Evolutionary conservation across 164 flowering plant species (phyloP).

Genomic region (grape (Vitis vinifera)): DNA sequence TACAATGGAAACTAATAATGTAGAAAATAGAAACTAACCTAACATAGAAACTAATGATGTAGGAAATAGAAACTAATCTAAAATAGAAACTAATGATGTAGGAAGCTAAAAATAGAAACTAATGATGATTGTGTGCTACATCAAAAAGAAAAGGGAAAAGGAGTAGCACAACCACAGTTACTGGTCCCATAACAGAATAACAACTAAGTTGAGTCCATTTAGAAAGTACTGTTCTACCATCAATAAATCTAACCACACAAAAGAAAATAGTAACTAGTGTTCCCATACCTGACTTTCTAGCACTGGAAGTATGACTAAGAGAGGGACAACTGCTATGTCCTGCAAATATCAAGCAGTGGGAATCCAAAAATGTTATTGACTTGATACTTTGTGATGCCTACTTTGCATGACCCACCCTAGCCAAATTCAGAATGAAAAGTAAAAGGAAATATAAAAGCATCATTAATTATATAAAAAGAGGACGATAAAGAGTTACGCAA

Average conservation of each 20-base stretch:
- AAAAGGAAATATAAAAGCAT: conserved; percentile 12
- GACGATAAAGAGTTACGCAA: background rate
- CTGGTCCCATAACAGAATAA: background rate
- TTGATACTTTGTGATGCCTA: conserved; percentile 17
- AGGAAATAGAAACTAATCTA: no score
- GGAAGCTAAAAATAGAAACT: no score
- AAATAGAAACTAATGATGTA: no score
- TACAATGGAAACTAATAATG: no score
- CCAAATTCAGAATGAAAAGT: conserved; percentile 22
- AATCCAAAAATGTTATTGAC: conserved; percentile 23
- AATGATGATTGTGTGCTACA: no score
- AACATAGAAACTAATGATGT: no score
- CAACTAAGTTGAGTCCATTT: background rate
- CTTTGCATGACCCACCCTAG: conserved; percentile 20
- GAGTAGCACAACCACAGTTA: background rate
- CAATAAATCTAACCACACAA: background rate
- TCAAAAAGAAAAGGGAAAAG: no score
- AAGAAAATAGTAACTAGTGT: background rate
- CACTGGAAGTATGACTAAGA: conserved; percentile 92
- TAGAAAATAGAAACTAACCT: no score
- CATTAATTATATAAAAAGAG: background rate
- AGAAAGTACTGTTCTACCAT: background rate
- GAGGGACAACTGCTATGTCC: conserved; percentile 99
- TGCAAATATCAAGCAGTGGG: conserved; percentile 49
- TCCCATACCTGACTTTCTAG: conserved; percentile 87